phyloP scores from a whole-genome alignment of 1,139 yeast species.

The Keqinozyma sinolaborantium region DNA sequence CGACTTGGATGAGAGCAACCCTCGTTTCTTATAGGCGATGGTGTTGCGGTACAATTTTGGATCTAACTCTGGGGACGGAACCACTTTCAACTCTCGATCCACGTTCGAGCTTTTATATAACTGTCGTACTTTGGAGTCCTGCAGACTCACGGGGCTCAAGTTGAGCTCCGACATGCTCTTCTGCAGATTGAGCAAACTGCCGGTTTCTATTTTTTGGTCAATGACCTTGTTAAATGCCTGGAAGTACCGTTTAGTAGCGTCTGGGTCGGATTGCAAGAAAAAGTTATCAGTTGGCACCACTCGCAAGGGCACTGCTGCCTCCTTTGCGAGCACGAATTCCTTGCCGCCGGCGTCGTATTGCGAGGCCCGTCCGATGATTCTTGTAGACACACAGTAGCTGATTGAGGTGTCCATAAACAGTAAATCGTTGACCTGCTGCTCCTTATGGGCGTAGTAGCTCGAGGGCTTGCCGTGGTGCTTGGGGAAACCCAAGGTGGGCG shows the following conservation, averaged over 20 bases:
- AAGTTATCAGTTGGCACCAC: conserved; percentile 30
- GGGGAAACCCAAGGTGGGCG: conserved; percentile 37
- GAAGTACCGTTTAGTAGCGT: conserved; percentile 26
- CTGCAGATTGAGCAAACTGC: conserved; percentile 12
- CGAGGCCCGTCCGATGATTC: conserved; percentile 41
- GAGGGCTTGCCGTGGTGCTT: conserved; percentile 20
- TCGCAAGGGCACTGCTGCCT: conserved; percentile 30
- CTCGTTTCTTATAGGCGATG: conserved; percentile 31
- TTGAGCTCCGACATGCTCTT: conserved; percentile 6
- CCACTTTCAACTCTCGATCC: conserved; percentile 11
- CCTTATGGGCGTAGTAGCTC: conserved; percentile 19
- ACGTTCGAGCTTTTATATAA: conserved; percentile 23
- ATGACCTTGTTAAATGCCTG: conserved; percentile 35
- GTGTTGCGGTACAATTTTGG: conserved; percentile 26
- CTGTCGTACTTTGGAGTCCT: conserved; percentile 28
- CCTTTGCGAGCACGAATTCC: conserved; percentile 38
- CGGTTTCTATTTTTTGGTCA: conserved; percentile 29
- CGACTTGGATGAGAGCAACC: conserved; percentile 32
- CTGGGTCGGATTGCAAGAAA: conserved; percentile 14
- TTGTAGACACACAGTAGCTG: conserved; percentile 37
- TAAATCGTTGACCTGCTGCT: conserved; percentile 25
- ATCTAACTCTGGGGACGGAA: conserved; percentile 2
- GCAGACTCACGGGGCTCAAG: conserved; percentile 13
- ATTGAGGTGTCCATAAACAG: conserved; percentile 37
- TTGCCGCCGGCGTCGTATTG: conserved; percentile 27